These are phyloP conservation scores for Gaillardinia entomophila DNA, from an alignment of 805 yeast genomes.

Conservation along the genomic window DNA sequence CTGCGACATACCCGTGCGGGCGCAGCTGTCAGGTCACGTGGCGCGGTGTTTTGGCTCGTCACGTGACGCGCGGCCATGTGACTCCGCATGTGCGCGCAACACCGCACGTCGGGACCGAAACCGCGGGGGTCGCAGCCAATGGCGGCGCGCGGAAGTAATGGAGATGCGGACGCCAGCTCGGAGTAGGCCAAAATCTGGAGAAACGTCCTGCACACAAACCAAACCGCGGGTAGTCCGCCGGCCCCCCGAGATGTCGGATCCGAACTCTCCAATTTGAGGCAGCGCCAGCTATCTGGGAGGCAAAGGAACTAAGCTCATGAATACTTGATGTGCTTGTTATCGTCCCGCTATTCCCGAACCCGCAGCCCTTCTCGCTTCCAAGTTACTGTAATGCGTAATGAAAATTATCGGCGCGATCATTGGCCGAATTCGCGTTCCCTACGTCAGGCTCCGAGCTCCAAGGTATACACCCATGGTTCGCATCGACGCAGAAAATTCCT, in stretches of 20 bases:
- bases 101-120: conserved; percentile 18
- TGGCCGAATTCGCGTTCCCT: not conserved
- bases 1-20: conserved; percentile 5
- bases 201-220: conserved; percentile 1
- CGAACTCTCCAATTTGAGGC: not conserved
- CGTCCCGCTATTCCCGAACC: conserved; percentile 1
- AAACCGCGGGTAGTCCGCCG: not conserved
- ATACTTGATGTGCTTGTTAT: conserved; percentile 2
- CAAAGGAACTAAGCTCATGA: conserved; percentile 3
- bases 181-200: conserved; percentile 17
- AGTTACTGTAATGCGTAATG: not conserved
- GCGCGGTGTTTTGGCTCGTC: not conserved
- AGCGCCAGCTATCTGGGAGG: not conserved
- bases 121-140: conserved; percentile 10
- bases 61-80: not conserved
- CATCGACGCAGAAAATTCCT: not conserved
- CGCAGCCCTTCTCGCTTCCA: not conserved
- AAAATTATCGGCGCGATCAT: not conserved
- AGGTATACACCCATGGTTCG: not conserved
- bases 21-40: conserved; percentile 4
- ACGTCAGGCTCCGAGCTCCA: not conserved
- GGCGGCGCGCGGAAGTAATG: conserved; percentile 6
- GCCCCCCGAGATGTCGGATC: no score
- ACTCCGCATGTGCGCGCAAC: conserved; percentile 1
- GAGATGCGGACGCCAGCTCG: conserved; percentile 9